These are phyloP conservation scores for Chiua virens DNA, from an alignment of 768 basidiomycete genomes.

Conservation along the genomic window DNA sequence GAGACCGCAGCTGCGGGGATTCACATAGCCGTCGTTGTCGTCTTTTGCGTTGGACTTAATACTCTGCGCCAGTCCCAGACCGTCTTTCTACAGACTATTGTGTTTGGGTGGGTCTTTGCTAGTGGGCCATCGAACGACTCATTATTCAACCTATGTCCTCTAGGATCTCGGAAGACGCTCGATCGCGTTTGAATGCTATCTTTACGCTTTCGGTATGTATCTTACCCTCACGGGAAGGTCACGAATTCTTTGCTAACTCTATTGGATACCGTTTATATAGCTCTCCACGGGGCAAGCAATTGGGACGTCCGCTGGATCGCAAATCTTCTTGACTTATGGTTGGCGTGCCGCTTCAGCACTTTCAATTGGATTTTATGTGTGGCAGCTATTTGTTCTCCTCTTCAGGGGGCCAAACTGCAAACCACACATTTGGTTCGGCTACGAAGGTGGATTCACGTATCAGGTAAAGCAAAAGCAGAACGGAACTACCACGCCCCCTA, in stretches of 20 bases:
- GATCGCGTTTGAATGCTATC: slow-evolving; percentile 30
- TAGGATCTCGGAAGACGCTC: slow-evolving; percentile 26
- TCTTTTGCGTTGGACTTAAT: slow-evolving; percentile 41
- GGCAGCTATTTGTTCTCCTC: slow-evolving; percentile 35
- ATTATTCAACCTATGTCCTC: background rate
- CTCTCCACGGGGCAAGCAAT: slow-evolving; percentile 39
- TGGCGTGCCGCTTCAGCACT: slow-evolving; percentile 35
- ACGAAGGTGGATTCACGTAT: slow-evolving; percentile 49
- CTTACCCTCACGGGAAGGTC: background rate
- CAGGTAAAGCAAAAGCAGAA: slow-evolving; percentile 1
- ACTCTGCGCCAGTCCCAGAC: slow-evolving; percentile 38
- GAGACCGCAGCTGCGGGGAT: slow-evolving; percentile 39
- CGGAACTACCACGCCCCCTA: background rate
- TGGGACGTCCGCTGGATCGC: slow-evolving; percentile 42
- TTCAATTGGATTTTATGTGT: slow-evolving; percentile 36
- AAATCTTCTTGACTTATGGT: slow-evolving; percentile 40
- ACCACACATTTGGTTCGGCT: slow-evolving; percentile 55
- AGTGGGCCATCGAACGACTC: background rate
- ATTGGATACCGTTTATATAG: background rate
- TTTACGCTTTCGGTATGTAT: slow-evolving; percentile 25
- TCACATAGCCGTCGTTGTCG: slow-evolving; percentile 35
- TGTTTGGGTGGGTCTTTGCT: slow-evolving; percentile 17
- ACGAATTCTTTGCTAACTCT: too few species aligned
- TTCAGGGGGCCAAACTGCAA: slow-evolving; percentile 38
- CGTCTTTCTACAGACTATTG: slow-evolving; percentile 30